Conservation (phyloP, 257 asterid species). For the Jaltomata sinuosa region DNA sequence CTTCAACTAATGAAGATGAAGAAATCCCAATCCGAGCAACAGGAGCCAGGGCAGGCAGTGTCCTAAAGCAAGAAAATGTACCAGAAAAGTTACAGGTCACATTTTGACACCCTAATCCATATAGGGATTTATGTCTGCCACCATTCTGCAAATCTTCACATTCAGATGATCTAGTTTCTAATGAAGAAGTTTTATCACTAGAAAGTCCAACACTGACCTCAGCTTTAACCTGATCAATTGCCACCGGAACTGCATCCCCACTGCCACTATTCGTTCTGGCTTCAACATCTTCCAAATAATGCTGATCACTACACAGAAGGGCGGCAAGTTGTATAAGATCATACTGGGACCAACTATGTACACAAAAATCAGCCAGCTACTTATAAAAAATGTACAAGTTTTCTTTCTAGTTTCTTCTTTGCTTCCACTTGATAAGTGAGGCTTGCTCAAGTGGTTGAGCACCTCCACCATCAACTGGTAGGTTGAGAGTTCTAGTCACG, state of each 20-base stretch:
- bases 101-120: constrained; percentile 36
- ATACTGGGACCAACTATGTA: not conserved
- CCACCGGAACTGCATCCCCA: constrained; percentile 6
- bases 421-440: not conserved
- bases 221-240: constrained; percentile 20
- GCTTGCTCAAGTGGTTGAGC: not conserved
- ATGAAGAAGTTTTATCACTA: constrained; percentile 36
- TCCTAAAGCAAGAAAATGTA: constrained; percentile 71
- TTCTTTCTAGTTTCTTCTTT: not conserved
- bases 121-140: constrained; percentile 32
- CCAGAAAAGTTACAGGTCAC: constrained; percentile 41
- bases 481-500: not conserved
- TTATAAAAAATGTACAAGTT: not conserved
- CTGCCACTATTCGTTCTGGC: constrained; percentile 12
- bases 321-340: not conserved
- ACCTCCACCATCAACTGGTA: not conserved
- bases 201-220: constrained; percentile 52
- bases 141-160: constrained; percentile 31
- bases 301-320: constrained; percentile 49
- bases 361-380: not conserved
- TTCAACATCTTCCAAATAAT: constrained; percentile 29
- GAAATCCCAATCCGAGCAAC: constrained; percentile 42
- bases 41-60: constrained; percentile 75
- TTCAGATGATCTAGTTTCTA: constrained; percentile 42
- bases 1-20: constrained; percentile 48